Base-by-base conservation (phyloP, 2,329 filamentous ascomycete genomes). In the Pezicula neosporulosa region DNA sequence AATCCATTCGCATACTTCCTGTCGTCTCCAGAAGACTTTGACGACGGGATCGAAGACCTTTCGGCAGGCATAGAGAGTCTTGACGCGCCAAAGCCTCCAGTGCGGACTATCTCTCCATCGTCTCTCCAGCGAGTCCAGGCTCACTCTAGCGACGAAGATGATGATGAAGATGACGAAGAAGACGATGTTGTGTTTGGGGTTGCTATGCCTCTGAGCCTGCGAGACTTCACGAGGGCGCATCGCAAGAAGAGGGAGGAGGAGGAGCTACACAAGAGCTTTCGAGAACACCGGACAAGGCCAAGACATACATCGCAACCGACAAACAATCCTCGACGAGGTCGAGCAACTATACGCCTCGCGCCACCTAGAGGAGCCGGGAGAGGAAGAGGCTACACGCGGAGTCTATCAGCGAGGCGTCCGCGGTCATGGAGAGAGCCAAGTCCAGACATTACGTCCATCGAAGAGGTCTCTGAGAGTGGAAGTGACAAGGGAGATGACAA, bases 1-100 rank as follows among this genome's bases (percentile, higher is more conserved):
- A 59, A 68, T 50, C 65, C 65, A 4, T 65, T 68, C 41, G 59
- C 64, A 7, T 67, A 62, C 57, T 68, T 68, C 50, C 65, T 68
- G 42, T 60, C 64, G 10, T 35, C 44, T 8, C 44, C 50, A 15
- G 53, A 52, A 3, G 43, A 53, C 35, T 10, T 42, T 24, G 54
- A 56, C n/a, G 44, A 46, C 6, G 60, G 66, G 19, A 30, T 59
- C 30, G 61, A 61, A 28, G 65, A 68, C 30, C 60, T 67, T 3
- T 60, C 59, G 10, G 65, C 65, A 7, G 65, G 65, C 4, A 68
- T 68, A 46, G 63, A 67, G 51, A 58, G 60, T 4, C 52, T 59
- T 5, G 51, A 59, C n/a, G 53, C 56, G 12, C 45, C 37, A 3
- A 45, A 51, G 13, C 53, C 57, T 13, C 50, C 56, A 27, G 62